Percentiles rank a stretch among this genome's conserved stretches.
phyloP scores from a whole-genome alignment of 768 basidiomycete species.

The Dendrothele bispora region DNA sequence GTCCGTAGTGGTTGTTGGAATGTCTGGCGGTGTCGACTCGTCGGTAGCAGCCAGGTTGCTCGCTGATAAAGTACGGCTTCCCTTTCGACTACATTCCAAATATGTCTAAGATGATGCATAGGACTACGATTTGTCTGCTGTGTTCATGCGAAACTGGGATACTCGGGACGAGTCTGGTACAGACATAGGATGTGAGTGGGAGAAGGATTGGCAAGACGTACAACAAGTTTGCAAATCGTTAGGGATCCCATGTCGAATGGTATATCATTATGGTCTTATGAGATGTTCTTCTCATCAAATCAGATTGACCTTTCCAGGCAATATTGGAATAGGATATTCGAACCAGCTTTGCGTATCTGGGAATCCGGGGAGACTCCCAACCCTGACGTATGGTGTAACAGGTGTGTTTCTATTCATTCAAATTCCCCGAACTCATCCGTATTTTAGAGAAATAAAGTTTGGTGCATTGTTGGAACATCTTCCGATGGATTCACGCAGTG shows the following conservation, averaged over 20 bases:
- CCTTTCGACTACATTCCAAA: background rate
- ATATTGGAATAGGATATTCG: conserved; percentile 92
- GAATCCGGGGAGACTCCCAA: conserved; percentile 82
- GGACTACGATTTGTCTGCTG: conserved; percentile 82
- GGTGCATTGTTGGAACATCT: conserved; percentile 75
- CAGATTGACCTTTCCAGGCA: conserved; percentile 87
- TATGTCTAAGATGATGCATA: conserved; percentile 22
- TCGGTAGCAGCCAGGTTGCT: conserved; percentile 83
- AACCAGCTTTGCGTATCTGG: conserved; percentile 81
- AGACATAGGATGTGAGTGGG: conserved; percentile 91
- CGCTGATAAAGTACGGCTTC: conserved; percentile 52
- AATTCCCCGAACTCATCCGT: no score
- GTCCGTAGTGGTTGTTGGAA: conserved; percentile 89
- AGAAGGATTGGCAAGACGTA: conserved; percentile 93
- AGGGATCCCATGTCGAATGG: conserved; percentile 75
- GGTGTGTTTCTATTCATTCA: no score
- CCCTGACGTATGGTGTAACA: conserved; percentile 92
- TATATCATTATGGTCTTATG: conserved; percentile 27
- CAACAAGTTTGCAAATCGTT: conserved; percentile 72
- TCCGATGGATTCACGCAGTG: conserved; percentile 25
- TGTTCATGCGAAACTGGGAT: conserved; percentile 98
- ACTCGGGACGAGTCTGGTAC: conserved; percentile 77
- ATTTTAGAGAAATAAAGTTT: conserved; percentile 83
- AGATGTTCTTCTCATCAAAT: background rate
- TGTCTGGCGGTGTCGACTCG: conserved; percentile 97